Evolutionary conservation across 2,329 filamentous ascomycete genomes (phyloP).

Genomic region (Tolypocladium inflatum): DNA sequence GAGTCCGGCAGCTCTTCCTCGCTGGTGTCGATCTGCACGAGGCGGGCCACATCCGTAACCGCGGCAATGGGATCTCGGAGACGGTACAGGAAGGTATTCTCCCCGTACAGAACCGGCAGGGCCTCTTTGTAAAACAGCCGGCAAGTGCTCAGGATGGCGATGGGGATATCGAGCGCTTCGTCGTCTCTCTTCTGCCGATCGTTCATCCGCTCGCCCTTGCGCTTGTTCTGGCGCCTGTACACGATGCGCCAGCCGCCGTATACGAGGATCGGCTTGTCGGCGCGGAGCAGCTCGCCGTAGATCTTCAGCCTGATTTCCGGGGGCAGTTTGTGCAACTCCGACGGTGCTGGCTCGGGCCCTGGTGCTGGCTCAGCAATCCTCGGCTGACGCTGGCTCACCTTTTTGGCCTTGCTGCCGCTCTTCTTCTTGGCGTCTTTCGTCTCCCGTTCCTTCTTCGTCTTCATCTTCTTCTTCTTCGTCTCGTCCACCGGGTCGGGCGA

Average conservation of each 20-base stretch:
- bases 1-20: constrained; percentile 2
- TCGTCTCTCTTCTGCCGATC: background rate
- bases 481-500: background rate
- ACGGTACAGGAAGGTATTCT: constrained; percentile 37
- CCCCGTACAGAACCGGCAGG: constrained; percentile 32
- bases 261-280: constrained; percentile 20
- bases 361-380: background rate
- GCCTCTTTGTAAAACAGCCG: constrained; percentile 25
- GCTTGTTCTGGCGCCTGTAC: constrained; percentile 12
- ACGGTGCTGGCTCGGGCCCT: no score
- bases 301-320: constrained; percentile 20
- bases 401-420: background rate
- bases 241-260: constrained; percentile 23
- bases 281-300: constrained; percentile 21
- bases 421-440: no score
- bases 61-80: constrained; percentile 27
- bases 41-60: constrained; percentile 7
- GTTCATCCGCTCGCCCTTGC: background rate
- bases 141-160: constrained; percentile 27
- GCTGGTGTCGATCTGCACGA: constrained; percentile 8
- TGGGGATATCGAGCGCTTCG: constrained; percentile 18
- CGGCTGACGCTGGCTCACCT: background rate
- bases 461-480: background rate
- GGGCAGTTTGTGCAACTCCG: constrained; percentile 12
- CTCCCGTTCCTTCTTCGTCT: background rate